Percentiles rank a stretch among this genome's conserved stretches.
phyloP scores from a whole-genome alignment of 2,329 filamentous ascomycete genomes.

The Aspergillus sp. region DNA sequence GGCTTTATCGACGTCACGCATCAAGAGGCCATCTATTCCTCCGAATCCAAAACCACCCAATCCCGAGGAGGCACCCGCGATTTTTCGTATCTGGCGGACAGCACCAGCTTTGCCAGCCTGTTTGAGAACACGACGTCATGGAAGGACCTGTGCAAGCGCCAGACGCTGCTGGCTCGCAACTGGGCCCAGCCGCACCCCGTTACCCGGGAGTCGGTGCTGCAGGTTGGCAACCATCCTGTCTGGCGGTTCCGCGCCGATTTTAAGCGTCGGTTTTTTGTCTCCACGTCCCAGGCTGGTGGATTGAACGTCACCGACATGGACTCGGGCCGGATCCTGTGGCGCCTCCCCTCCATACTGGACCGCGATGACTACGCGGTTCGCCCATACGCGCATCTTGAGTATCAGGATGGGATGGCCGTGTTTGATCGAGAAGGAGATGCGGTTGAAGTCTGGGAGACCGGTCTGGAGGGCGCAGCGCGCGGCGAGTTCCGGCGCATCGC shows the following conservation, averaged over 20 bases:
- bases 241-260: constrained; percentile 42
- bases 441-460: constrained; percentile 38
- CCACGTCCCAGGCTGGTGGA: constrained; percentile 38
- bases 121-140: constrained; percentile 29
- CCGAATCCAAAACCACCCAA: constrained; percentile 20
- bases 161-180: constrained; percentile 30
- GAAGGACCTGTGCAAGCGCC: constrained; percentile 38
- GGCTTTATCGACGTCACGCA: constrained; percentile 35
- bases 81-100: constrained; percentile 19
- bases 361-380: constrained; percentile 25
- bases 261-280: constrained; percentile 37
- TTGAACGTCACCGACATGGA: constrained; percentile 41
- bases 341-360: constrained; percentile 19
- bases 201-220: constrained; percentile 31
- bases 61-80: constrained; percentile 18
- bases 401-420: constrained; percentile 38
- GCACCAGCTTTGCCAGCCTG: constrained; percentile 22
- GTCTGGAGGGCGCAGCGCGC: constrained; percentile 21
- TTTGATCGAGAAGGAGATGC: constrained; percentile 38
- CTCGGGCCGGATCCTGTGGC: constrained; percentile 32
- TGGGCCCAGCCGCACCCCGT: constrained; percentile 28
- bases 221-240: constrained; percentile 33
- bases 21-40: constrained; percentile 34
- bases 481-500: constrained; percentile 35
- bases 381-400: constrained; percentile 40